Evolutionary conservation across 208 protist genomes (phyloP).

Genomic region (Trypanosoma theileri): DNA sequence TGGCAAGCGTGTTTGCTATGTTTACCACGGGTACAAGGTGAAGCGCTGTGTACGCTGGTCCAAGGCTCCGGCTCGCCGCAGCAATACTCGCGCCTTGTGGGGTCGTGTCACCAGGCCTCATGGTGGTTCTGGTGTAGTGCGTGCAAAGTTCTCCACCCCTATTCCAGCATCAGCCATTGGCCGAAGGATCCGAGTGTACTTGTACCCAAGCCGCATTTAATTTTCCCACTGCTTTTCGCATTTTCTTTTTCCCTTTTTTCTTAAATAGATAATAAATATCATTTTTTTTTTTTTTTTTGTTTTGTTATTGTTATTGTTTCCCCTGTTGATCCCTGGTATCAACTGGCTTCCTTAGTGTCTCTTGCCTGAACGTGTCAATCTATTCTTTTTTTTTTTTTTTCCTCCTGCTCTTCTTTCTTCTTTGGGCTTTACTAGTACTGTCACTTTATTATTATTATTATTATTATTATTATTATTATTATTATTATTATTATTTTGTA

Average conservation of each 20-base stretch:
- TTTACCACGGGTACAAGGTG: constrained; percentile 96
- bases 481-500: constrained; percentile 2
- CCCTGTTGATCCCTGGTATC: too few relatives aligned
- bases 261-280: neutral
- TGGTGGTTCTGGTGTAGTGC: constrained; percentile 96
- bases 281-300: neutral
- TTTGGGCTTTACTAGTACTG: too few relatives aligned
- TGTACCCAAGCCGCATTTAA: constrained; percentile 98
- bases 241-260: neutral
- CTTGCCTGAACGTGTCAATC: neutral
- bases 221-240: neutral
- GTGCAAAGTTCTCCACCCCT: constrained; percentile 96
- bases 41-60: constrained; percentile 85
- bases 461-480: too few relatives aligned
- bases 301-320: neutral
- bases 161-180: constrained; percentile 96
- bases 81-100: constrained; percentile 95
- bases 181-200: constrained; percentile 94
- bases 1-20: constrained; percentile 98
- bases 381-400: constrained; percentile 30
- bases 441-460: too few relatives aligned
- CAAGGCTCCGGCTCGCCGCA: constrained; percentile 85
- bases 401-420: neutral
- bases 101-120: constrained; percentile 96
- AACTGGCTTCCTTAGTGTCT: too few relatives aligned